These are phyloP conservation scores for Lachnellula suecica DNA, from an alignment of 2,329 filamentous ascomycete genomes.

Conservation along the genomic window DNA sequence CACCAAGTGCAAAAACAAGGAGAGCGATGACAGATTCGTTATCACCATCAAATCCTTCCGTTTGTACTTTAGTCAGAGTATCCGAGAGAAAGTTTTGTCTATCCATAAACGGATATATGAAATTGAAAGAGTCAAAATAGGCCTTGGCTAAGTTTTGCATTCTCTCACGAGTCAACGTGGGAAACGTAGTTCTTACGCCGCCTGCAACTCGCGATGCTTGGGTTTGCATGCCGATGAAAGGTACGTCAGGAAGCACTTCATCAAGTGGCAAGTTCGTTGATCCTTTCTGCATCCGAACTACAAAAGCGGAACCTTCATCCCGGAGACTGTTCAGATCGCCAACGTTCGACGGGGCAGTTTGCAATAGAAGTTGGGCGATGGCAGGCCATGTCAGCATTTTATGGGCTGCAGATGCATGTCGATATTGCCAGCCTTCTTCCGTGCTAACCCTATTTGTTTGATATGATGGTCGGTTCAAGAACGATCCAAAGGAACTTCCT, in stretches of 20 bases:
- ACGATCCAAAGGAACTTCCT: slow-evolving; percentile 23
- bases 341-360: slow-evolving; percentile 32
- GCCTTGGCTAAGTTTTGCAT: slow-evolving; percentile 51
- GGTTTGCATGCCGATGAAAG: slow-evolving; percentile 33
- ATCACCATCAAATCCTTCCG: slow-evolving; percentile 49
- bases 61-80: slow-evolving; percentile 44
- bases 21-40: slow-evolving; percentile 51
- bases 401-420: slow-evolving; percentile 42
- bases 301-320: slow-evolving; percentile 37
- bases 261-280: slow-evolving; percentile 25
- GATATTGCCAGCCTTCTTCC: slow-evolving; percentile 20
- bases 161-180: slow-evolving; percentile 44
- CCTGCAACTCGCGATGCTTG: slow-evolving; percentile 27
- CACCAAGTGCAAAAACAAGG: slow-evolving; percentile 58
- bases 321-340: slow-evolving; percentile 36
- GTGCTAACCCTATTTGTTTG: slow-evolving; percentile 16
- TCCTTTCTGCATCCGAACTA: slow-evolving; percentile 33
- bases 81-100: slow-evolving; percentile 51
- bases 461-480: slow-evolving; percentile 11
- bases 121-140: slow-evolving; percentile 61
- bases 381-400: slow-evolving; percentile 52
- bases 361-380: slow-evolving; percentile 40
- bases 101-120: slow-evolving; percentile 58
- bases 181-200: slow-evolving; percentile 27
- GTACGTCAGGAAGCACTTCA: slow-evolving; percentile 19